Conservation (phyloP, 768 basidiomycete species). For the Hygrophorus russula region DNA sequence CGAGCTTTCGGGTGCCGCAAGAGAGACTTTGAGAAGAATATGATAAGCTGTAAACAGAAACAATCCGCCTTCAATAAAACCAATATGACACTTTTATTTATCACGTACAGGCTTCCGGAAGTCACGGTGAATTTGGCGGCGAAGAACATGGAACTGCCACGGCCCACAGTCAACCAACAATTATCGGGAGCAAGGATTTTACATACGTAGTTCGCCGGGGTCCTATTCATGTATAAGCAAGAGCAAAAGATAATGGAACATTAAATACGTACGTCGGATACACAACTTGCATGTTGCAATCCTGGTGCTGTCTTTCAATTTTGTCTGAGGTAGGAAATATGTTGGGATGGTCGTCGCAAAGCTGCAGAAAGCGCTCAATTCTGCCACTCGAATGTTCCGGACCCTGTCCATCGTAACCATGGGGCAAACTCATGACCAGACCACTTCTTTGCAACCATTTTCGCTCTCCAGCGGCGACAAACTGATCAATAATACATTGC, state of each 20-base stretch:
- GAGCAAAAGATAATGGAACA: background rate
- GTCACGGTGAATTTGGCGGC: constrained; percentile 93
- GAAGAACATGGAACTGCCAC: constrained; percentile 83
- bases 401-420: constrained; percentile 97
- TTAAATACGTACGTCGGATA: constrained; percentile 72
- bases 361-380: constrained; percentile 92
- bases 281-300: constrained; percentile 99
- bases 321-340: constrained; percentile 82
- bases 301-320: constrained; percentile 91
- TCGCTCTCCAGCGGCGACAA: constrained; percentile 92
- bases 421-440: constrained; percentile 79
- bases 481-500: constrained; percentile 97
- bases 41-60: constrained; percentile 46
- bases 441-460: constrained; percentile 97
- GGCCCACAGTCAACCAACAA: background rate
- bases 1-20: constrained; percentile 91
- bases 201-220: constrained; percentile 83
- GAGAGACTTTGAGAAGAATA: constrained; percentile 96
- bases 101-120: constrained; percentile 91
- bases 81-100: background rate
- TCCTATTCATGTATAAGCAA: constrained; percentile 29
- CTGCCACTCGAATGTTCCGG: constrained; percentile 97
- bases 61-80: background rate
- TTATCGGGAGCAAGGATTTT: constrained; percentile 5
- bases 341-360: constrained; percentile 95